Conservation (phyloP, 2,329 filamentous ascomycete species). For the Alternaria burnsii region DNA sequence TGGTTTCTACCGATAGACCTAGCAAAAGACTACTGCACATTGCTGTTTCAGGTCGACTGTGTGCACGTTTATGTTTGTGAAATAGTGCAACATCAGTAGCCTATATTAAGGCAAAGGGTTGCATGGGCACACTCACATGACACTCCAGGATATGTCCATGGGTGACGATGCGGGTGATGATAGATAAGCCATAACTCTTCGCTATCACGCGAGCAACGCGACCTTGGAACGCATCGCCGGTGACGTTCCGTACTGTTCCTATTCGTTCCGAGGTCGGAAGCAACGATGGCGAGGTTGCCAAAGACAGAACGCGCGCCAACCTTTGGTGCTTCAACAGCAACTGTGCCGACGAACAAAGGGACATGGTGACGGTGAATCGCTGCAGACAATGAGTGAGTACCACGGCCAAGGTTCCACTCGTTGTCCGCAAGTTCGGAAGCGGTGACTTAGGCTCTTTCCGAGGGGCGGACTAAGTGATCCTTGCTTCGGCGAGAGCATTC, state of each 20-base stretch:
- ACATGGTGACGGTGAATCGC: slow-evolving; percentile 12
- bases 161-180: slow-evolving; percentile 1
- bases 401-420: slow-evolving; percentile 8
- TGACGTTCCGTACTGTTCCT: slow-evolving; percentile 17
- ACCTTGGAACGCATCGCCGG: neutral
- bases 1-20: neutral
- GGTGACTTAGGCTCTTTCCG: slow-evolving; percentile 33
- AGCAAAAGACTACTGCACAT: neutral
- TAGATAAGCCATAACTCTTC: slow-evolving; percentile 3
- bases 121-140: slow-evolving; percentile 1
- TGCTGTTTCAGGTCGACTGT: neutral
- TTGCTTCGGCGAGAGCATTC: slow-evolving; percentile 32
- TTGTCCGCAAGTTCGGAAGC: slow-evolving; percentile 15
- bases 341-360: slow-evolving; percentile 5
- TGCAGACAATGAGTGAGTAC: neutral
- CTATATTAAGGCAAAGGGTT: neutral
- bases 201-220: slow-evolving; percentile 16
- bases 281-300: slow-evolving; percentile 3
- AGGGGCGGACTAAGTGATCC: slow-evolving; percentile 24
- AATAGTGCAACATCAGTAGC: neutral
- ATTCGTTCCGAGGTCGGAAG: slow-evolving; percentile 31
- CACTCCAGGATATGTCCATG: neutral
- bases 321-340: slow-evolving; percentile 6
- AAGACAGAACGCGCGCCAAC: slow-evolving; percentile 1
- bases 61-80: neutral